Percentiles rank a stretch among this genome's conserved stretches.
phyloP scores from a whole-genome alignment of 176 grass and related monocot genomes.

The Paspalum vaginatum region DNA sequence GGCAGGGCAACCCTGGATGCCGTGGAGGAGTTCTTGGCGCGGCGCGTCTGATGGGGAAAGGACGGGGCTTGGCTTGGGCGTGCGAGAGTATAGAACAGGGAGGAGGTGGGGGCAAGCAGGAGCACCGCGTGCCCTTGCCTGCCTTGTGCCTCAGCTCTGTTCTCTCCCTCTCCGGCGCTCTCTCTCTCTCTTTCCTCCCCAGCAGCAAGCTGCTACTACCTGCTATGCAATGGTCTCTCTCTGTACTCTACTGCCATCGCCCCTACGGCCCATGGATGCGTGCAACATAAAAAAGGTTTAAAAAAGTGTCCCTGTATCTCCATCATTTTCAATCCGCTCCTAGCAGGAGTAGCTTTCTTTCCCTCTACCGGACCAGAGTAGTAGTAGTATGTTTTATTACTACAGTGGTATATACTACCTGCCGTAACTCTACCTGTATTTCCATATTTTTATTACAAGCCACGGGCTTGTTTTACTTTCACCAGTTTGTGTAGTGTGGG shows the following conservation, averaged over 20 bases:
- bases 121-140: slow-evolving; percentile 38
- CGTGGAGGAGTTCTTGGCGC: slow-evolving; percentile 8
- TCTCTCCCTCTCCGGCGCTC: not conserved
- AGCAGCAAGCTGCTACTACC: not conserved
- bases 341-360: not conserved
- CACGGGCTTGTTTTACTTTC: not conserved
- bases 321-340: slow-evolving; percentile 39
- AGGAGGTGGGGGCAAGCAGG: slow-evolving; percentile 36
- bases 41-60: not conserved
- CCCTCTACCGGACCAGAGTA: not conserved
- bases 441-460: not conserved
- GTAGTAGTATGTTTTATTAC: not conserved
- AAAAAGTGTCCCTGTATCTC: slow-evolving; percentile 43
- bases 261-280: slow-evolving; percentile 62
- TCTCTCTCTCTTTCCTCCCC: not conserved
- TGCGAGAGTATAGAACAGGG: slow-evolving; percentile 37
- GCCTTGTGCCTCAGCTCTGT: slow-evolving; percentile 31
- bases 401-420: slow-evolving; percentile 38
- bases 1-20: not conserved
- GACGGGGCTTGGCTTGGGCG: slow-evolving; percentile 29
- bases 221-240: not conserved
- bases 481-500: not conserved
- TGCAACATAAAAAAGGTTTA: slow-evolving; percentile 92
- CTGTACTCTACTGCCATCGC: slow-evolving; percentile 27
- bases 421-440: slow-evolving; percentile 1